A percentile compares a stretch with the other conserved stretches of the same genome.
These are phyloP conservation scores for Leishmania tropica DNA, from an alignment of 208 protist genomes.

Conservation along the genomic window DNA sequence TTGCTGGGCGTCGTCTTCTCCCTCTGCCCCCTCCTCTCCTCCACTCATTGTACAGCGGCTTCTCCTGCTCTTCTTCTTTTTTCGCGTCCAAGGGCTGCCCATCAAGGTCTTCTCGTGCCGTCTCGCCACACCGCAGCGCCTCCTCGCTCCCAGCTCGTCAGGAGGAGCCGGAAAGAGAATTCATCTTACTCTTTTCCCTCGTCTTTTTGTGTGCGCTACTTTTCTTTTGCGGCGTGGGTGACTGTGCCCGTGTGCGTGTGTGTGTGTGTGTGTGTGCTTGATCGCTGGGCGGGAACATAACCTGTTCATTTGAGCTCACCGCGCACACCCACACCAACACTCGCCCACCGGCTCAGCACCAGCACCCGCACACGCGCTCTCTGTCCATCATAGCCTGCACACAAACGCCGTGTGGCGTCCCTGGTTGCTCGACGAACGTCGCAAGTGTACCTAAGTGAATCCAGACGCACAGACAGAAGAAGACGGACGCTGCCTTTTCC, in stretches of 20 bases:
- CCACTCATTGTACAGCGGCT: background rate
- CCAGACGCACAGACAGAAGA: background rate
- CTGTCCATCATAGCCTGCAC: background rate
- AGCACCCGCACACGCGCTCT: background rate
- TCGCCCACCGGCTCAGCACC: background rate
- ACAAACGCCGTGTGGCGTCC: background rate
- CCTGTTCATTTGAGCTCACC: background rate
- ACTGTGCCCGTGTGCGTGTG: background rate
- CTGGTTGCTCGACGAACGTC: background rate
- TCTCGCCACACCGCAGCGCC: background rate
- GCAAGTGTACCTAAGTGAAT: background rate
- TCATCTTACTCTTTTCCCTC: background rate
- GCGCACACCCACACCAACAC: background rate
- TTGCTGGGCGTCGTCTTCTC: background rate
- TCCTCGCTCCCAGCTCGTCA: background rate
- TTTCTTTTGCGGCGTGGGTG: background rate
- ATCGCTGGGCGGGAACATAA: background rate
- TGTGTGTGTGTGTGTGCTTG: background rate
- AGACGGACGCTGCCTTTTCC: background rate
- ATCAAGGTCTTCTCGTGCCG: background rate
- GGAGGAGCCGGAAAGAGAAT: conserved; percentile 3
- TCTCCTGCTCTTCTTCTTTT: background rate
- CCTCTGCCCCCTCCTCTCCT: background rate
- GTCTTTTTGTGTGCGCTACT: background rate
- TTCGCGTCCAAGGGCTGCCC: background rate